These are phyloP conservation scores for Symbiotaphrina buchneri DNA, from an alignment of 495 filamentous ascomycete species.

Conservation along the genomic window DNA sequence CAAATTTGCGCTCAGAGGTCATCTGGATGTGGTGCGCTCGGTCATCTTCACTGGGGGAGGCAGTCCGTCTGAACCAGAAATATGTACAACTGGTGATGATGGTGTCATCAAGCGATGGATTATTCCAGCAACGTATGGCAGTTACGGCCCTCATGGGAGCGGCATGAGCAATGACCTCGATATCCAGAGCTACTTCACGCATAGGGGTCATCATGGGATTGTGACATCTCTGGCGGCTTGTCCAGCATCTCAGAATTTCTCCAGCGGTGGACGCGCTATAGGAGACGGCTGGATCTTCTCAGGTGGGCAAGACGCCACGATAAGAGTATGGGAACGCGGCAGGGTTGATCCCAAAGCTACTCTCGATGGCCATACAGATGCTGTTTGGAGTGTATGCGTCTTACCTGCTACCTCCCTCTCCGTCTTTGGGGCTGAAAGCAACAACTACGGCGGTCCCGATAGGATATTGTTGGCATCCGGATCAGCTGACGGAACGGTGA, in stretches of 20 bases:
- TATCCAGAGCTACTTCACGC: conserved; percentile 80
- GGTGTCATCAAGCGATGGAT: conserved; percentile 93
- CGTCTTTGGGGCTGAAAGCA: conserved; percentile 49
- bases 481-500: conserved; percentile 73
- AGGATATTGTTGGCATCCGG: conserved; percentile 80
- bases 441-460: conserved; percentile 51
- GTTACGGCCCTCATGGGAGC: conserved; percentile 24
- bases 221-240: conserved; percentile 75
- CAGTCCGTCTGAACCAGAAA: conserved; percentile 82
- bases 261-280: conserved; percentile 60
- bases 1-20: conserved; percentile 73
- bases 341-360: conserved; percentile 90
- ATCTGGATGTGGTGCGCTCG: conserved; percentile 79
- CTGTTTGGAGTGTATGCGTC: conserved; percentile 87
- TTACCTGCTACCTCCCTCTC: conserved; percentile 64
- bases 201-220: conserved; percentile 77
- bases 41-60: conserved; percentile 93
- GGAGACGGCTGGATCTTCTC: conserved; percentile 97
- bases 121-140: conserved; percentile 56
- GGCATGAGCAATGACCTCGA: conserved; percentile 52
- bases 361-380: conserved; percentile 81
- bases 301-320: conserved; percentile 79
- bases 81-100: conserved; percentile 91
- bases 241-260: conserved; percentile 64
- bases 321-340: conserved; percentile 86